A percentile compares a stretch with the other conserved stretches of the same genome.
phyloP scores from a whole-genome alignment of 192 early-diverging fungal genomes.

The Coemansia sp. region DNA sequence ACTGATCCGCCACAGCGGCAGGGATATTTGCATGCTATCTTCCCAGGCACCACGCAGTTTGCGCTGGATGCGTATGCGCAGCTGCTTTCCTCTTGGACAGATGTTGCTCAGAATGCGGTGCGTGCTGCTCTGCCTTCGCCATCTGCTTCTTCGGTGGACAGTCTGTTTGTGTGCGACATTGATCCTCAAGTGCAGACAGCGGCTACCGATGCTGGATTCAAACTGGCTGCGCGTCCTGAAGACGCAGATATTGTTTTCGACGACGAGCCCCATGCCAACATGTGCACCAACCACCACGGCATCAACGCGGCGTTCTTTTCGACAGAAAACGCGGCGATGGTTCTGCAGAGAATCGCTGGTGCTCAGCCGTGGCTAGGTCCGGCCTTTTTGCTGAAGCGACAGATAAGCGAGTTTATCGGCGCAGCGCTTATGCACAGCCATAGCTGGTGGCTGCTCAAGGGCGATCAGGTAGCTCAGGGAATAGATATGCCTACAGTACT shows the following conservation, averaged over 20 bases:
- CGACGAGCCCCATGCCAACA: conserved; percentile 9
- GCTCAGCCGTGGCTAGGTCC: conserved; percentile 34
- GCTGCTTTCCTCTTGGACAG: conserved; percentile 19
- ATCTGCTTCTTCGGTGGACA: conserved; percentile 9
- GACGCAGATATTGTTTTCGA: conserved; percentile 44
- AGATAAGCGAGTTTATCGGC: conserved; percentile 46
- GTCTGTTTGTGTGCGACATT: conserved; percentile 26
- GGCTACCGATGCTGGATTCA: conserved; percentile 17
- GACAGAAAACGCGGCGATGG: conserved; percentile 21
- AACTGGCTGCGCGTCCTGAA: conserved; percentile 6
- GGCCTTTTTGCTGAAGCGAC: conserved; percentile 36
- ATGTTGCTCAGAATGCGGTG: conserved; percentile 16
- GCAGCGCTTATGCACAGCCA: conserved; percentile 36
- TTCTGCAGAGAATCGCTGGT: conserved; percentile 37
- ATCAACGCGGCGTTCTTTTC: conserved; percentile 32
- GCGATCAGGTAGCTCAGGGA: conserved; percentile 17
- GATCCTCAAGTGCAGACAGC: conserved; percentile 7
- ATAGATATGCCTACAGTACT: conserved; percentile 23
- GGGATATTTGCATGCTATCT: conserved; percentile 58
- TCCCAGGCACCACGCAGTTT: conserved; percentile 34
- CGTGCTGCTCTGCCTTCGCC: conserved; percentile 6
- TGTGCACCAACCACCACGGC: conserved; percentile 29
- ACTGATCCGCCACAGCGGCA: conserved; percentile 43
- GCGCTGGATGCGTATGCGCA: conserved; percentile 30
- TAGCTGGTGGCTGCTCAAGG: conserved; percentile 46